phyloP scores from a whole-genome alignment of 2,329 filamentous ascomycete species.

The Colletotrichum noveboracense region DNA sequence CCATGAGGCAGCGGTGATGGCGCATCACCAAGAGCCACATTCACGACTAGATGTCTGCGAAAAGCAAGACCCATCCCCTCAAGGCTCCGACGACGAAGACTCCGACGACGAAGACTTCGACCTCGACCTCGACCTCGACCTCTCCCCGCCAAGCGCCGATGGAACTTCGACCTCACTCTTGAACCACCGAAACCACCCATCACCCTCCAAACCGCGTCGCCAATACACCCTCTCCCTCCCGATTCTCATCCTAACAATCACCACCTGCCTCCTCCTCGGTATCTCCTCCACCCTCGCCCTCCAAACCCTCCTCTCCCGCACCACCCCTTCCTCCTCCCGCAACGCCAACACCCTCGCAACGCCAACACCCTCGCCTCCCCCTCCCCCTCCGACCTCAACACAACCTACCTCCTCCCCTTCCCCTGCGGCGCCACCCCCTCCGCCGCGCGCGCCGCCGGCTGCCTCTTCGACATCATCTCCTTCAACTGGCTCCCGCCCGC shows the following conservation, averaged over 20 bases:
- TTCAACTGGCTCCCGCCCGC: conserved; percentile 18
- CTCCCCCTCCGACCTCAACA: neutral
- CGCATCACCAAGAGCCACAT: neutral
- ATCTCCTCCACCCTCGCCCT: neutral
- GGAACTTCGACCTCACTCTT: neutral
- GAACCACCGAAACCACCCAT: rapidly evolving
- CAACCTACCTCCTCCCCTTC: neutral
- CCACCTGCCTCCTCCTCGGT: neutral
- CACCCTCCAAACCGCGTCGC: neutral
- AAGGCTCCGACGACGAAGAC: no score
- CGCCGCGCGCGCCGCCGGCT: conserved; percentile 11
- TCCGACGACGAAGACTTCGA: neutral
- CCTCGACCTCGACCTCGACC: rapidly evolving
- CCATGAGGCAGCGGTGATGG: rapidly evolving
- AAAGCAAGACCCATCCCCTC: no score
- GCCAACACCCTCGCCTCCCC: conserved; percentile 14
- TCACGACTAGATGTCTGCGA: neutral
- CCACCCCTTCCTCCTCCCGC: neutral
- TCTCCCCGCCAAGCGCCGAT: rapidly evolving
- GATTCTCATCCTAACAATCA: neutral
- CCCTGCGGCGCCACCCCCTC: conserved; percentile 8
- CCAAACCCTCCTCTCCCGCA: neutral
- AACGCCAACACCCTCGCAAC: conserved; percentile 18
- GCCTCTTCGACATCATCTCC: conserved; percentile 10
- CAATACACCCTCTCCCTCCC: neutral